Evolutionary conservation across 768 basidiomycete species (phyloP).

Genomic region (Sporobolomyces roseus): DNA sequence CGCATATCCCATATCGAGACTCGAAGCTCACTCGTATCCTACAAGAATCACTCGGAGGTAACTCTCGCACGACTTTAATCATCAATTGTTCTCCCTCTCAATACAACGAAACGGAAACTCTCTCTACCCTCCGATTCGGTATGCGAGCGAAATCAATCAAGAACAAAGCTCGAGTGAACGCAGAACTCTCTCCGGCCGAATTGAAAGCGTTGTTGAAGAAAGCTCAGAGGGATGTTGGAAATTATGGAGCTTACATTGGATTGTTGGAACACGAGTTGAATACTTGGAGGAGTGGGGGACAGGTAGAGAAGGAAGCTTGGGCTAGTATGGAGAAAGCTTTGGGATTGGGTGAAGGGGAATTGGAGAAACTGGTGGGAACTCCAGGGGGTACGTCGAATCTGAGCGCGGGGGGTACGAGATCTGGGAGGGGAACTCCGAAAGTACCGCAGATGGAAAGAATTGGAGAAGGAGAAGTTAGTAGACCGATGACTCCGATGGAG

Average conservation of each 20-base stretch:
- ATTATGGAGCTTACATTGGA: conserved; percentile 78
- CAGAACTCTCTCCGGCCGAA: conserved; percentile 91
- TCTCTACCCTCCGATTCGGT: conserved; percentile 96
- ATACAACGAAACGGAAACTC: conserved; percentile 94
- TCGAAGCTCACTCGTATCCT: conserved; percentile 98
- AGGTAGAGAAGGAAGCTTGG: conserved; percentile 80
- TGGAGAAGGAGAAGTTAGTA: conserved; percentile 64
- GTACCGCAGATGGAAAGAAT: conserved; percentile 70
- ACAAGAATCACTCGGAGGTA: conserved; percentile 96
- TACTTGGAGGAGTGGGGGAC: conserved; percentile 81
- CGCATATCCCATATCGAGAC: conserved; percentile 96
- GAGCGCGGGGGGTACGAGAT: conserved; percentile 59
- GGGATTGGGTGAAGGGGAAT: conserved; percentile 48
- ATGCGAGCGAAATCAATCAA: conserved; percentile 99
- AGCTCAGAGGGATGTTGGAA: conserved; percentile 76
- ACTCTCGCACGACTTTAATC: conserved; percentile 92
- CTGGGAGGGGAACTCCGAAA: conserved; percentile 57
- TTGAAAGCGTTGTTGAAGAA: conserved; percentile 88
- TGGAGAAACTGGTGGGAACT: conserved; percentile 43
- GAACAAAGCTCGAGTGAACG: conserved; percentile 98
- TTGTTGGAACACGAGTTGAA: conserved; percentile 85
- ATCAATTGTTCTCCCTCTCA: conserved; percentile 98
- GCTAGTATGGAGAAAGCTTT: conserved; percentile 63
- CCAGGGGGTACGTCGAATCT: conserved; percentile 53
- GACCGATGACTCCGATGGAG: conserved; percentile 89